Percentiles rank a stretch among this genome's conserved stretches.
phyloP scores from a whole-genome alignment of 208 protist species.

The Tritrichomonas foetus region DNA sequence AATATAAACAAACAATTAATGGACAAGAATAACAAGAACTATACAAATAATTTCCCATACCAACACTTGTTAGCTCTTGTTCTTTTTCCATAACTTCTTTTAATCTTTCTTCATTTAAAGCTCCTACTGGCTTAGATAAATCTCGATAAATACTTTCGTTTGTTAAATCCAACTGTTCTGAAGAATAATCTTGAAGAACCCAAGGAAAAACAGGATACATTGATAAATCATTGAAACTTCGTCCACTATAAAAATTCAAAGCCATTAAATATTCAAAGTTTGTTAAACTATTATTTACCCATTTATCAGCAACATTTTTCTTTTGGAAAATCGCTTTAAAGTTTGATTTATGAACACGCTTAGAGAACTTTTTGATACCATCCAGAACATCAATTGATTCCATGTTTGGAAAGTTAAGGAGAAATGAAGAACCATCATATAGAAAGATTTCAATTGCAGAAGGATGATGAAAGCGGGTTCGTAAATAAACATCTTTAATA shows the following conservation, averaged over 20 bases:
- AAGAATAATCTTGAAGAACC: background rate
- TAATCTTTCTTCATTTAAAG: background rate
- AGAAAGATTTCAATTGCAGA: background rate
- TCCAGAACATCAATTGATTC: no score
- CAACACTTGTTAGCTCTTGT: no score
- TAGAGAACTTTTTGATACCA: no score
- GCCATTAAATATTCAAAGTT: conserved; percentile 97
- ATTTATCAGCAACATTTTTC: background rate
- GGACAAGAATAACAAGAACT: background rate
- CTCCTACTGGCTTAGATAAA: conserved; percentile 26
- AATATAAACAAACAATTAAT: background rate
- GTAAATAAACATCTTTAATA: background rate
- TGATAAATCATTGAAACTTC: conserved; percentile 88
- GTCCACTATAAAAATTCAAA: conserved; percentile 88
- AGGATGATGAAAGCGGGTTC: background rate
- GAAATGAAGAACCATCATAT: background rate
- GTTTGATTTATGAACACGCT: background rate
- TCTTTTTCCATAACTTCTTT: no score
- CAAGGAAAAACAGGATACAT: conserved; percentile 64
- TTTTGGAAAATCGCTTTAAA: background rate
- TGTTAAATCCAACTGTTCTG: background rate
- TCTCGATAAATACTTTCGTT: background rate
- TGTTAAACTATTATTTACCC: background rate
- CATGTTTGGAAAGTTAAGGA: background rate
- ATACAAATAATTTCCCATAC: conserved; percentile 65